Evolutionary conservation across 2,329 filamentous ascomycete species (phyloP), one percentile per base, ranked within the genome.

Genomic region (Penicillium sp.): DNA sequence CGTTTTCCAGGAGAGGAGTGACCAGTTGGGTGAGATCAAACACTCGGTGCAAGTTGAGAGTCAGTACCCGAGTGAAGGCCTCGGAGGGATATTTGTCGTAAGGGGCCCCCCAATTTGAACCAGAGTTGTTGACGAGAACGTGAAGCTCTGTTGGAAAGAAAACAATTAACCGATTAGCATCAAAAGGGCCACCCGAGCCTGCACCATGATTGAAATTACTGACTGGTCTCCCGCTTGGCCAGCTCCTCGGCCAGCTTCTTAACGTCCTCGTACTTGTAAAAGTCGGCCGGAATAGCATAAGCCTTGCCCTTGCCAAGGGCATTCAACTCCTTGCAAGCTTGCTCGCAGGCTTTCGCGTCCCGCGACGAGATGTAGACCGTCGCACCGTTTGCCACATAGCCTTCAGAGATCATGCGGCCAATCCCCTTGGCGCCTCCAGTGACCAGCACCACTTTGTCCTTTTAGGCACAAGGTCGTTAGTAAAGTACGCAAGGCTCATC

Each of bases 21-120:
- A 77, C 61, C 9, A 73, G 72, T 63, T 73, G 64, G 12, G 67
- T 70, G 13, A 70, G 59, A 54, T 76, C 74, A 55, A 77, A 79
- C 34, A 78, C 72, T 12, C 73, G 74, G 61, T 78, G 77, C 12
- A 79, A 74, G 56, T 79, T 79, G 55, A 79, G 63, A 8, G 73
- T 74, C 55, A 79, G 76, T 24, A 81, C 67, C 53, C 80, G 77
- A 53, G 79, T 78, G 76, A 78, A 82, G 36, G 75, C 79, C 40
- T 72, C 68, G 52, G 79, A 77, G 0, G 77, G 77, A 56, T 79
- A 81, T 60, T 80, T 71, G 50, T 79, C 76, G 60, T 80, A 81
- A 27, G 77, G 74, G 26, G 74, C 78, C 8, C 77, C 78, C 73
- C 76, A 79, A 45, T 75, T 76, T 7, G 73, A 76, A 12, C 76